phyloP scores from a whole-genome alignment of 2,329 filamentous ascomycete genomes.

The Fusarium virguliforme region DNA sequence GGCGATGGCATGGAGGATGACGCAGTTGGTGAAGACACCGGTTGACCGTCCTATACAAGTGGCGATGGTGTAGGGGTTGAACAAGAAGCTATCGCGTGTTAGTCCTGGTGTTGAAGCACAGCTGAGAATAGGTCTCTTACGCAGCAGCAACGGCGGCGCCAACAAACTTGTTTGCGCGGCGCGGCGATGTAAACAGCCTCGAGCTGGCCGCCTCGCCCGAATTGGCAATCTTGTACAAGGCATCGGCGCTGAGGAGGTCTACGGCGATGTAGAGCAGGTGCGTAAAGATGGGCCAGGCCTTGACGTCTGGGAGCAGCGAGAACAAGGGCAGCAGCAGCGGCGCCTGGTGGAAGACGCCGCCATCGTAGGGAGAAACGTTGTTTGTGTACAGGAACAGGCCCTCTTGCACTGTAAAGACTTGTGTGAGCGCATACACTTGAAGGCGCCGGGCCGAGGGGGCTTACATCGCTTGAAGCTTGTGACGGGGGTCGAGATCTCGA shows the following conservation, averaged over 20 bases:
- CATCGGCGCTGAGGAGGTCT: conserved; percentile 86
- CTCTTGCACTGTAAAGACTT: conserved; percentile 76
- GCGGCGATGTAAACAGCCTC: conserved; percentile 82
- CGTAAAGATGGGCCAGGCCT: conserved; percentile 79
- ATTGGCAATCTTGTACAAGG: conserved; percentile 83
- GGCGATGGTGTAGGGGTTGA: conserved; percentile 94
- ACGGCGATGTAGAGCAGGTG: conserved; percentile 85
- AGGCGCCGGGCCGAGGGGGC: conserved; percentile 52
- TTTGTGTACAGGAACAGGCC: conserved; percentile 96
- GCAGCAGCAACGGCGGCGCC: conserved; percentile 83
- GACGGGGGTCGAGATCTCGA: conserved; percentile 96
- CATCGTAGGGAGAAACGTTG: conserved; percentile 97
- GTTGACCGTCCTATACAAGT: conserved; percentile 93
- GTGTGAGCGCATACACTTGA: conserved; percentile 22
- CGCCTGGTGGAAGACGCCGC: conserved; percentile 86
- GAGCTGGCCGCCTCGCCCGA: conserved; percentile 85
- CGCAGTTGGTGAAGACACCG: conserved; percentile 88
- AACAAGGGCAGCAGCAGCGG: conserved; percentile 93
- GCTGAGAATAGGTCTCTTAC: conserved; percentile 63
- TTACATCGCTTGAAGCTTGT: conserved; percentile 97
- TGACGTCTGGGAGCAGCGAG: conserved; percentile 83
- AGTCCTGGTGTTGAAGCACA: conserved; percentile 22
- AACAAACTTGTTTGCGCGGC: conserved; percentile 82
- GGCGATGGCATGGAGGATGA: conserved; percentile 86
- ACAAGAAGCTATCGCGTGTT: conserved; percentile 77